Evolutionary conservation across 805 yeast genomes (phyloP).

Genomic region (Ogataea wickerhamii): DNA sequence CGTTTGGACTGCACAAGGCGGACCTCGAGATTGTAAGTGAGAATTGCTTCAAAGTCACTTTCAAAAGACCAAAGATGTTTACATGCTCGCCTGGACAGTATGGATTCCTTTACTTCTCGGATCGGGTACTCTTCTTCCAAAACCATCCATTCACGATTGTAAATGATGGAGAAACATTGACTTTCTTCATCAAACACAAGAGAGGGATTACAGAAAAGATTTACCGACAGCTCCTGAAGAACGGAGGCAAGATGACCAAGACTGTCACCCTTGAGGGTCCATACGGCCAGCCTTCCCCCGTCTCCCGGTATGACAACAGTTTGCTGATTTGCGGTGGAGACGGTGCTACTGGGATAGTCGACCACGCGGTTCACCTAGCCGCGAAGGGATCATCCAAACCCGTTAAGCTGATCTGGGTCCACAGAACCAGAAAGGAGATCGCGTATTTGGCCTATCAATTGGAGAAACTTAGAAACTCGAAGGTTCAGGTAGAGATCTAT

Average conservation of each 20-base stretch:
- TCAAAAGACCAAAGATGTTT: constrained; percentile 49
- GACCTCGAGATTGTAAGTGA: constrained; percentile 15
- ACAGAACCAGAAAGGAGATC: constrained; percentile 47
- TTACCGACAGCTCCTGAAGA: constrained; percentile 29
- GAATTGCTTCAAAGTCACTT: constrained; percentile 42
- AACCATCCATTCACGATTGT: constrained; percentile 68
- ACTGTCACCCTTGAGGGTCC: constrained; percentile 60
- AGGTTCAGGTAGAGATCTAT: constrained; percentile 32
- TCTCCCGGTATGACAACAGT: constrained; percentile 45
- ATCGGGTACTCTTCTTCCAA: constrained; percentile 55
- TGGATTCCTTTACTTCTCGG: constrained; percentile 54
- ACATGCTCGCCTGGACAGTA: constrained; percentile 52
- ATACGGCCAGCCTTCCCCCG: constrained; percentile 53
- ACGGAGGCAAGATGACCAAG: constrained; percentile 30
- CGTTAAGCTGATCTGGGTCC: constrained; percentile 57
- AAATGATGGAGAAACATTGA: constrained; percentile 35
- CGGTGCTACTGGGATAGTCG: constrained; percentile 57
- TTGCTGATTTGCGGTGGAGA: constrained; percentile 66
- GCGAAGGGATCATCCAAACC: constrained; percentile 21
- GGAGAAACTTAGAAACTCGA: constrained; percentile 27
- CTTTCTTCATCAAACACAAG: constrained; percentile 44
- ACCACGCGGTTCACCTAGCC: constrained; percentile 34
- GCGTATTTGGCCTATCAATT: constrained; percentile 42
- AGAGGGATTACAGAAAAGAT: constrained; percentile 50
- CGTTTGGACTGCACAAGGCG: constrained; percentile 26